Evolutionary conservation across 2,329 filamentous ascomycete species (phyloP).

Genomic region (Colletotrichum limetticola): DNA sequence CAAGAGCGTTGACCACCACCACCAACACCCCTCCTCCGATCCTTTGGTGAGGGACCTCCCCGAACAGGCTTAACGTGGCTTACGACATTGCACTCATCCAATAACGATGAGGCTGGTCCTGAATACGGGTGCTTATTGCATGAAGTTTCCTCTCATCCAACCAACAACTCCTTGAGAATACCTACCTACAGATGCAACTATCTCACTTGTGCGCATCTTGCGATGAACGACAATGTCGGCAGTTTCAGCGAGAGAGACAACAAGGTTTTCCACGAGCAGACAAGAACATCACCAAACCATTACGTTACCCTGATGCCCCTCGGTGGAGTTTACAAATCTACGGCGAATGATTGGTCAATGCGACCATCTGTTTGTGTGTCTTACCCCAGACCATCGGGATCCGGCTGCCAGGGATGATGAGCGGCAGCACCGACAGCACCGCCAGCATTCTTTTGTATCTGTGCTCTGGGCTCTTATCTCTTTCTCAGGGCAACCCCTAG

Average conservation of each 20-base stretch:
- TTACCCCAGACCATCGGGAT: slow-evolving; percentile 29
- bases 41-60: slow-evolving; percentile 3
- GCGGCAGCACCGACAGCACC: not conserved
- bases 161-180: not conserved
- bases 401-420: not conserved
- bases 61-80: slow-evolving; percentile 25
- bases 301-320: slow-evolving; percentile 24
- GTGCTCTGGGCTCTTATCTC: slow-evolving; percentile 21
- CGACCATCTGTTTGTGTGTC: slow-evolving; percentile 8
- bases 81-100: slow-evolving; percentile 3
- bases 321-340: slow-evolving; percentile 22
- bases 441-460: not conserved
- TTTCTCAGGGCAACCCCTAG: slow-evolving; percentile 18
- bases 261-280: slow-evolving; percentile 5
- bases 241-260: not conserved
- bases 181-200: not conserved
- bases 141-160: not conserved
- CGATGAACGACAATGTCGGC: not conserved
- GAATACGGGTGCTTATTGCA: not conserved
- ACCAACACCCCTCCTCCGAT: not conserved
- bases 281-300: slow-evolving; percentile 6
- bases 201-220: not conserved
- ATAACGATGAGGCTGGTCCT: not conserved
- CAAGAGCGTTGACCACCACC: not conserved
- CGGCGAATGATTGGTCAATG: slow-evolving; percentile 25